These are phyloP conservation scores for Claviceps sp. DNA, from an alignment of 2,329 filamentous ascomycete species.

Conservation along the genomic window DNA sequence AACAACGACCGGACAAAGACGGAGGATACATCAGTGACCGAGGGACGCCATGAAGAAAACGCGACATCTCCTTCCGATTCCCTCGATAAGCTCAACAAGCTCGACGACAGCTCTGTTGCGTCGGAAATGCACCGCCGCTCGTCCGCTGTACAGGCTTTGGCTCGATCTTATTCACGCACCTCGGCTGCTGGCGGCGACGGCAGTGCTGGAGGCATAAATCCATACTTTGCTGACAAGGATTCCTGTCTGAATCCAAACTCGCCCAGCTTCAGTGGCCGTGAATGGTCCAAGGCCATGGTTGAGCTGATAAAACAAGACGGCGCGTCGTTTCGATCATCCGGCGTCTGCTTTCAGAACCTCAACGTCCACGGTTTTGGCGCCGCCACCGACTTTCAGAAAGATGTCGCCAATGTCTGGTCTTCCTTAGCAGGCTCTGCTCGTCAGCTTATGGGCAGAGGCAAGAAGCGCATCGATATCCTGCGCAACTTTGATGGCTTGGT, in stretches of 20 bases:
- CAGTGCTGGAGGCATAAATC: conserved; percentile 23
- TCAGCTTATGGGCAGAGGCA: conserved; percentile 36
- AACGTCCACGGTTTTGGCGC: conserved; percentile 56
- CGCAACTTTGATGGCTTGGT: conserved; percentile 55
- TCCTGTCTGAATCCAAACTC: conserved; percentile 42
- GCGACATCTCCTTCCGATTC: conserved; percentile 15
- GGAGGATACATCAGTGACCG: conserved; percentile 23
- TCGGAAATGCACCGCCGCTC: conserved; percentile 36
- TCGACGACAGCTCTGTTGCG: conserved; percentile 9
- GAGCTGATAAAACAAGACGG: conserved; percentile 38
- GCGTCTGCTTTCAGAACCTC: conserved; percentile 53
- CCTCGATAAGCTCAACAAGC: conserved; percentile 15
- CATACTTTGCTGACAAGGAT: conserved; percentile 34
- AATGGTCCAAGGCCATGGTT: conserved; percentile 49
- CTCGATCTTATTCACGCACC: conserved; percentile 39
- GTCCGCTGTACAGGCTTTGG: conserved; percentile 41
- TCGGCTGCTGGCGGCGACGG: conserved; percentile 20
- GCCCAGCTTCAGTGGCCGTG: conserved; percentile 37
- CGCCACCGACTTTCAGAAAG: conserved; percentile 57
- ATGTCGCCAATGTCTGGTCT: conserved; percentile 49
- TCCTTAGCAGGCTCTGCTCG: conserved; percentile 30
- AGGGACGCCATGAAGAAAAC: conserved; percentile 19
- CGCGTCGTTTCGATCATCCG: conserved; percentile 43
- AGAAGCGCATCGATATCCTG: conserved; percentile 53
- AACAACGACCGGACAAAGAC: conserved; percentile 20